Evolutionary conservation across 164 flowering plant species (phyloP).

Genomic region (Nelumbo lutea): DNA sequence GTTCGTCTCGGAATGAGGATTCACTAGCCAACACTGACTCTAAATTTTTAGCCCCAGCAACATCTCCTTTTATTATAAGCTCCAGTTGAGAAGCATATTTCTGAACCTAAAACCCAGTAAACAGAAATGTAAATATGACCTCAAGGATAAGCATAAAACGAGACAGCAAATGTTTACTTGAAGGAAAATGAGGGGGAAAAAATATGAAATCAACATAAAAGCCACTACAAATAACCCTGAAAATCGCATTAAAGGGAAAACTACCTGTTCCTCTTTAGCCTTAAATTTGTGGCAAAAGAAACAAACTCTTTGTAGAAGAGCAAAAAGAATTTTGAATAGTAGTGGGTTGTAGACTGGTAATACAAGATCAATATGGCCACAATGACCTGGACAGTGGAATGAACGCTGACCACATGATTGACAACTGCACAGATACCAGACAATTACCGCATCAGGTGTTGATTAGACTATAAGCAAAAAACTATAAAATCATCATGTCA

Average conservation of each 20-base stretch:
- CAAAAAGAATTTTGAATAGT: conserved; percentile 48
- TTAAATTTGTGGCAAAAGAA: conserved; percentile 64
- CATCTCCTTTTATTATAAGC: conserved; percentile 63
- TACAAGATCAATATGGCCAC: conserved; percentile 85
- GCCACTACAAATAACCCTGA: not conserved
- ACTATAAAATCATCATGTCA: not conserved
- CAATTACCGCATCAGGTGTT: not conserved
- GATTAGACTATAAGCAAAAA: not conserved
- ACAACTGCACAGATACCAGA: conserved; percentile 54
- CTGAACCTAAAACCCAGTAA: conserved; percentile 39
- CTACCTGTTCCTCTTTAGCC: conserved; percentile 39
- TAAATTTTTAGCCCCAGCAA: conserved; percentile 46
- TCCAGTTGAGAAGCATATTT: conserved; percentile 43
- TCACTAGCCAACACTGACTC: conserved; percentile 8
- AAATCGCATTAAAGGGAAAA: not conserved
- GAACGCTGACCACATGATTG: conserved; percentile 60
- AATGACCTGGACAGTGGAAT: conserved; percentile 73
- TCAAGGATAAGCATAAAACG: not conserved
- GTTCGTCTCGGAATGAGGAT: conserved; percentile 25
- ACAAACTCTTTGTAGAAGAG: conserved; percentile 49
- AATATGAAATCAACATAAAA: not conserved
- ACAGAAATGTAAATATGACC: not conserved
- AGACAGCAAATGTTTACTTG: not conserved
- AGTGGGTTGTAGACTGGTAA: conserved; percentile 69
- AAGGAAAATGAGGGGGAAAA: not conserved